A percentile compares a stretch with the other conserved stretches of the same genome.
Evolutionary conservation across 257 asterid genomes (phyloP).

Genomic region (Ajuga chamaepitys): DNA sequence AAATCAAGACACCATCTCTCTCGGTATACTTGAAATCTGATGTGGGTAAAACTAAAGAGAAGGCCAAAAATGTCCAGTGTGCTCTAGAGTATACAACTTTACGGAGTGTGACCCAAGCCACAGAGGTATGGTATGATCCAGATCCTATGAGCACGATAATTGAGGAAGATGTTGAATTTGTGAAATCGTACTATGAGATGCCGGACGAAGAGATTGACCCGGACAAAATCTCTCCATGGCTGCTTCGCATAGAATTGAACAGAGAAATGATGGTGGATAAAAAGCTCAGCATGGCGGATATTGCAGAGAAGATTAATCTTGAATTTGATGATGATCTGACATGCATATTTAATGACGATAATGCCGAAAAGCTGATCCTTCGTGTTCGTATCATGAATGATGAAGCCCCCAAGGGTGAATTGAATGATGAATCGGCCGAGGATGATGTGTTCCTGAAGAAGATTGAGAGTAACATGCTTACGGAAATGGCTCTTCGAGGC

Average conservation of each 20-base stretch:
- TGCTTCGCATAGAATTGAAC: constrained; percentile 92
- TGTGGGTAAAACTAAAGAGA: constrained; percentile 69
- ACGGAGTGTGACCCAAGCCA: constrained; percentile 94
- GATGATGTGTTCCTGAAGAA: constrained; percentile 96
- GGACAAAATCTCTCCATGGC: constrained; percentile 95
- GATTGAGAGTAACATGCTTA: constrained; percentile 97
- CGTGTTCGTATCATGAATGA: constrained; percentile 99
- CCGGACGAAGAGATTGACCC: constrained; percentile 98
- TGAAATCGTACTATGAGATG: constrained; percentile 92
- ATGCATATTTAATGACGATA: constrained; percentile 92
- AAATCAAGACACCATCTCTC: constrained; percentile 94
- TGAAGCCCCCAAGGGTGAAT: constrained; percentile 94
- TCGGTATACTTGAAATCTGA: constrained; percentile 87
- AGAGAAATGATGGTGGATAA: constrained; percentile 99
- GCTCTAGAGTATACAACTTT: constrained; percentile 93
- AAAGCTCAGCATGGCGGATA: constrained; percentile 98
- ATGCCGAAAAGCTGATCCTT: constrained; percentile 93
- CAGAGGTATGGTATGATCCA: constrained; percentile 99
- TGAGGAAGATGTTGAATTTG: constrained; percentile 90
- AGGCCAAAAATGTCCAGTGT: constrained; percentile 95
- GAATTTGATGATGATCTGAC: constrained; percentile 93
- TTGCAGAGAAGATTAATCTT: constrained; percentile 89
- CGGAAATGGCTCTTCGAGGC: constrained; percentile 98
- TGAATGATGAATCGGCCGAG: constrained; percentile 84
- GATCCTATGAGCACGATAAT: constrained; percentile 89